Evolutionary conservation across 2,329 filamentous ascomycete genomes (phyloP).

Genomic region (Trichoderma harzianum): DNA sequence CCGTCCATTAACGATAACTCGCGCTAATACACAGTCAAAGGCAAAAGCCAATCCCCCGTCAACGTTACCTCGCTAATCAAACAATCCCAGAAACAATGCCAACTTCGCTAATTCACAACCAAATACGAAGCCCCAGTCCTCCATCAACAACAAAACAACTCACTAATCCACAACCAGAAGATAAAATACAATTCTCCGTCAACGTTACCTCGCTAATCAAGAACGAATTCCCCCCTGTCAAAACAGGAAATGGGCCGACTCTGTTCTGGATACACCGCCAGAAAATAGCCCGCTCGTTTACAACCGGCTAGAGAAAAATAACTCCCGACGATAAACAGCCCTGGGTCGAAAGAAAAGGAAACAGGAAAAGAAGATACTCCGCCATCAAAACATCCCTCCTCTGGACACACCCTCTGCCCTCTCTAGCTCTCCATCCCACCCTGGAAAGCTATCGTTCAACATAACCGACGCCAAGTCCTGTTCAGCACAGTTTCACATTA

Average conservation of each 20-base stretch:
- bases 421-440: not conserved
- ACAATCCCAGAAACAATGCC: rapidly evolving
- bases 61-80: not conserved
- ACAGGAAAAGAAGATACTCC: not conserved
- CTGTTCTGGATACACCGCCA: not conserved
- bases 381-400: not conserved
- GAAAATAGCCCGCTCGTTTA: not conserved
- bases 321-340: too few species aligned
- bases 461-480: not conserved
- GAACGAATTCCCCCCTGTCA: not conserved
- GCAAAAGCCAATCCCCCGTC: not conserved
- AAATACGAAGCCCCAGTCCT: not conserved
- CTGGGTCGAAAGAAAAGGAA: not conserved
- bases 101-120: too few species aligned
- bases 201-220: not conserved
- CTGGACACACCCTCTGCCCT: too few species aligned
- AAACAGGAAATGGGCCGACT: not conserved
- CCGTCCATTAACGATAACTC: too few species aligned
- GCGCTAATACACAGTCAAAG: too few species aligned
- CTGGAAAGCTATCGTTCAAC: not conserved
- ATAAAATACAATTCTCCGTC: not conserved
- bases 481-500: too few species aligned
- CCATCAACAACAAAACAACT: not conserved
- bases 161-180: not conserved
- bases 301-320: too few species aligned